Evolutionary conservation across 495 filamentous ascomycete genomes (phyloP).

Genomic region (Penicillium samsonianum): DNA sequence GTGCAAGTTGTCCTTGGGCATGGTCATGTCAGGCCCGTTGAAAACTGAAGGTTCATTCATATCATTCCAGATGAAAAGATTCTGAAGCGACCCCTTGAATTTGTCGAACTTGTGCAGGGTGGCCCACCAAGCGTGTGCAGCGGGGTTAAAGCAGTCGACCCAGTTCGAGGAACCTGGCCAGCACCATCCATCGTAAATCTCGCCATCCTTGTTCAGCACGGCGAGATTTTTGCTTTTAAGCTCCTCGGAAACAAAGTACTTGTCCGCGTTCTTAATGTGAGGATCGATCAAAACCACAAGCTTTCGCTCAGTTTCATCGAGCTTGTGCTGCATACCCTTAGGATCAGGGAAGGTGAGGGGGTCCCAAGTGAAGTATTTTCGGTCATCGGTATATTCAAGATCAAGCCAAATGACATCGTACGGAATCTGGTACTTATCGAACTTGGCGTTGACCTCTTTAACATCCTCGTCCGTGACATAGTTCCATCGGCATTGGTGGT

Average conservation of each 20-base stretch:
- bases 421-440: conserved; percentile 90
- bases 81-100: conserved; percentile 79
- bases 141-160: conserved; percentile 92
- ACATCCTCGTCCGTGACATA: conserved; percentile 97
- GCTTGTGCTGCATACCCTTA: conserved; percentile 79
- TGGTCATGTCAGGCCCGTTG: conserved; percentile 92
- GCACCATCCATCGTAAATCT: conserved; percentile 93
- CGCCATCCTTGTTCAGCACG: conserved; percentile 85
- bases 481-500: conserved; percentile 99
- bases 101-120: conserved; percentile 79
- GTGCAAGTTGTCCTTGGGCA: conserved; percentile 97
- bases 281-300: conserved; percentile 94
- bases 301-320: conserved; percentile 82
- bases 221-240: conserved; percentile 80
- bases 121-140: conserved; percentile 85
- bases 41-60: conserved; percentile 99
- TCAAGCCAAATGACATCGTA: conserved; percentile 99
- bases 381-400: conserved; percentile 92
- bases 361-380: conserved; percentile 98
- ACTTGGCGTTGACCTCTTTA: conserved; percentile 91
- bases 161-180: conserved; percentile 97
- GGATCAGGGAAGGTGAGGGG: conserved; percentile 81
- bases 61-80: conserved; percentile 97
- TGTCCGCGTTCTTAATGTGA: conserved; percentile 89
- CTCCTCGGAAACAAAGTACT: conserved; percentile 75